Evolutionary conservation across 768 basidiomycete genomes (phyloP).

Genomic region (Clavulina sp.): DNA sequence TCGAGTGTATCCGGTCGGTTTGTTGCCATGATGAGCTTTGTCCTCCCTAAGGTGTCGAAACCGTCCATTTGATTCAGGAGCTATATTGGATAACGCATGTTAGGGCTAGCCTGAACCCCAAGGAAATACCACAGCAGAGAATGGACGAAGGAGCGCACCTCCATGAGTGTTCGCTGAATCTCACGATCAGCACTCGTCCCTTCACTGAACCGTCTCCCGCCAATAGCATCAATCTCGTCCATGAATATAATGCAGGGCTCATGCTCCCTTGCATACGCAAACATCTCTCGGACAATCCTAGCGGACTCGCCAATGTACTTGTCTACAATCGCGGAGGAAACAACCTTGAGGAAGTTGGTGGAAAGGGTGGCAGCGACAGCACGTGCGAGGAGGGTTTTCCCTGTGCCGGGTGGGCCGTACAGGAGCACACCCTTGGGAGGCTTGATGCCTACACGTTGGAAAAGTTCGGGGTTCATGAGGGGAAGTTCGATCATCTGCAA

Average conservation of each 20-base stretch:
- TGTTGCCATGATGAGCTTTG: conserved; percentile 99
- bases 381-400: conserved; percentile 86
- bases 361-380: conserved; percentile 90
- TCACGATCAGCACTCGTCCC: conserved; percentile 97
- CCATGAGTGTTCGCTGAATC: conserved; percentile 97
- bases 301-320: conserved; percentile 99
- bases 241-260: conserved; percentile 98
- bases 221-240: conserved; percentile 97
- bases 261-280: conserved; percentile 91
- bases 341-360: conserved; percentile 97
- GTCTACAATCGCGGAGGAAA: conserved; percentile 93
- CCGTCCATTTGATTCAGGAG: conserved; percentile 99
- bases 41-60: conserved; percentile 88
- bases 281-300: conserved; percentile 94
- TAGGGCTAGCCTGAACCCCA: not conserved
- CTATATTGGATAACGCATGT: conserved; percentile 23
- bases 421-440: conserved; percentile 93
- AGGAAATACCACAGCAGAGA: not conserved
- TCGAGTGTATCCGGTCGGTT: conserved; percentile 97
- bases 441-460: conserved; percentile 87
- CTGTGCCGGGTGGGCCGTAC: conserved; percentile 92
- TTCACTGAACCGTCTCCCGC: conserved; percentile 79
- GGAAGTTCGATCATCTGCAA: conserved; percentile 85
- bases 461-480: conserved; percentile 83
- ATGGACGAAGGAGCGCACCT: conserved; percentile 38